Evolutionary conservation across 2,329 filamentous ascomycete genomes (phyloP), one percentile per base, ranked within the genome.

Genomic region (Aspergillus eucalypticola): DNA sequence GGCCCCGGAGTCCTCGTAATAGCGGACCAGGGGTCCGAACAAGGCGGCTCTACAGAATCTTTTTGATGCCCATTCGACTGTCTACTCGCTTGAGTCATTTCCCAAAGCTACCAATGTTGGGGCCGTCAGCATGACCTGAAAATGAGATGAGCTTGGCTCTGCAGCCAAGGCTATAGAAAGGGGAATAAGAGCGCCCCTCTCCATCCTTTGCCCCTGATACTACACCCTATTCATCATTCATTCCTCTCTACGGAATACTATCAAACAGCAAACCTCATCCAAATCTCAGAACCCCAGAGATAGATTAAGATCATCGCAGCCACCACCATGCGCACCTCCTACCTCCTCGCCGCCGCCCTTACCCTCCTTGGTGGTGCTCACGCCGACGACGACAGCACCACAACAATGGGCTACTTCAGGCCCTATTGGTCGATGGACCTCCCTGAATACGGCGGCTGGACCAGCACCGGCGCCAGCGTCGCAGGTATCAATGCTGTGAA

Each of bases 401-500:
- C 60, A 1, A 63, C 61, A 2, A 11, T 63, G 11, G 59, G 60
- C 54, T 58, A 41, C 44, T 69, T 62, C 56, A 29, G 1, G 19
- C 62, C 64, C 17, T 2, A 15, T 32, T 67, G 62, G 55, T 53
- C 13, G 53, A 38, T 3, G n/a, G n/a, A 53, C 2, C 29, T 50
- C 0, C 5, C 19, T 0, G 35, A 48, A n/a, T 65, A 65, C 57
- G 59, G 51, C 13, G 54, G 49, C 41, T 60, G 62, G 44, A 54
- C 38, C 15, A 68, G 67, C 58, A 68, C 60, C 2, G 69, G 60
- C 15, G 69, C 65, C 63, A 71, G 69, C 41, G 27, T 70, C 15
- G 67, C 58, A 3, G 60, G 48, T 3, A 58, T 69, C 60, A 65
- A 71, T 39, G 53, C 66, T 21, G n/a, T 48, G 1, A 63, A 62